Conservation (phyloP, 2,329 filamentous ascomycete species). For the Daldinia sp. region DNA sequence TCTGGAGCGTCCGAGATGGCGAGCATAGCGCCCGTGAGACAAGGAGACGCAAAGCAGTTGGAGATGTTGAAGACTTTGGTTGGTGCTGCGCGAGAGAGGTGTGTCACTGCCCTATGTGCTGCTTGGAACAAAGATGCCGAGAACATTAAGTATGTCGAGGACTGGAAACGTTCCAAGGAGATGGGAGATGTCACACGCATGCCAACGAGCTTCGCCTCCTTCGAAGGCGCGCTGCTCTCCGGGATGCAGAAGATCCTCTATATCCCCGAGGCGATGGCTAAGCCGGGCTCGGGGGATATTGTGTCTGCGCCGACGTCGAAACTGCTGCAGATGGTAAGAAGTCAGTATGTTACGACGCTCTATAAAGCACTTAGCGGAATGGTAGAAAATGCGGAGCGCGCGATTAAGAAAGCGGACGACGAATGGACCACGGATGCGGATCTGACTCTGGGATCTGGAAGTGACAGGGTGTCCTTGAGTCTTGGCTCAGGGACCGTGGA, state of each 20-base stretch:
- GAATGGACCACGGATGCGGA: slow-evolving; percentile 68
- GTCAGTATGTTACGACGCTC: slow-evolving; percentile 91
- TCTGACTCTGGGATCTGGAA: slow-evolving; percentile 51
- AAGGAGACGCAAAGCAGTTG: slow-evolving; percentile 66
- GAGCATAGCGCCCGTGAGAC: slow-evolving; percentile 74
- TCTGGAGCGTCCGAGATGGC: slow-evolving; percentile 89
- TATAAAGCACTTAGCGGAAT: slow-evolving; percentile 96
- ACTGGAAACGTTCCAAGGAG: slow-evolving; percentile 89
- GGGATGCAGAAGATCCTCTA: slow-evolving; percentile 98
- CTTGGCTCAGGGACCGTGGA: slow-evolving; percentile 64
- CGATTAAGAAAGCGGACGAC: slow-evolving; percentile 72
- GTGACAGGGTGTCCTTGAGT: slow-evolving; percentile 53
- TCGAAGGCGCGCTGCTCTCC: slow-evolving; percentile 82
- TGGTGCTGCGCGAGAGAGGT: slow-evolving; percentile 83
- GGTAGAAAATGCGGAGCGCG: slow-evolving; percentile 93
- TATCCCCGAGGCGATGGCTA: slow-evolving; percentile 84
- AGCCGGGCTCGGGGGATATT: slow-evolving; percentile 79
- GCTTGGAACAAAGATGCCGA: slow-evolving; percentile 96
- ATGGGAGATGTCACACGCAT: slow-evolving; percentile 90
- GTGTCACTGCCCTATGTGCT: slow-evolving; percentile 84
- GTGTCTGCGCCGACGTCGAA: slow-evolving; percentile 88
- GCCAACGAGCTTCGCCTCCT: slow-evolving; percentile 86
- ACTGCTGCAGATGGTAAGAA: slow-evolving; percentile 88
- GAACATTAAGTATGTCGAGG: slow-evolving; percentile 90
- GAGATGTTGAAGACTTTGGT: slow-evolving; percentile 84